A percentile compares a stretch with the other conserved stretches of the same genome.
These are phyloP conservation scores for Pythium brassicae DNA, from an alignment of 352 stramenopile species.

Conservation along the genomic window DNA sequence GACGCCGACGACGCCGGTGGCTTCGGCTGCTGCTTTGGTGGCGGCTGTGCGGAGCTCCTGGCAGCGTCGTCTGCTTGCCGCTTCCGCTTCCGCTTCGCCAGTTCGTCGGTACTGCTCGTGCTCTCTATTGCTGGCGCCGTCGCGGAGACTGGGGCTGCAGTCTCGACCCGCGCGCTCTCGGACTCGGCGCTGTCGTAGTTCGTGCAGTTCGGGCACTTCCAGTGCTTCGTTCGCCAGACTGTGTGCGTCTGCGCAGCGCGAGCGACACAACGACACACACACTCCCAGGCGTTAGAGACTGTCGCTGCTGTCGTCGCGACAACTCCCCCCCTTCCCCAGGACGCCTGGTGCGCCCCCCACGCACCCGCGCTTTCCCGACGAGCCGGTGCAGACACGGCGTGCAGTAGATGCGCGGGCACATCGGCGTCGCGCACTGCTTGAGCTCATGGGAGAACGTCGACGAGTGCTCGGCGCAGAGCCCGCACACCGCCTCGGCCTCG, in stretches of 20 bases:
- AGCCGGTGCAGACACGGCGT: constrained; percentile 52
- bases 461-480: constrained; percentile 32
- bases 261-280: neutral
- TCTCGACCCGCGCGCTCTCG: neutral
- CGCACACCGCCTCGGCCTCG: constrained; percentile 29
- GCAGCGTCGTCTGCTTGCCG: constrained; percentile 19
- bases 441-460: neutral
- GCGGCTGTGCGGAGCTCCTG: neutral
- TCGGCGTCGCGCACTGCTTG: constrained; percentile 8
- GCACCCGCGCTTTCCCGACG: constrained; percentile 45
- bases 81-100: constrained; percentile 31
- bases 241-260: constrained; percentile 25
- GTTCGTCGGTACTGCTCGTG: constrained; percentile 2
- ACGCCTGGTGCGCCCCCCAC: too few species aligned
- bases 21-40: constrained; percentile 19
- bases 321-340: too few species aligned
- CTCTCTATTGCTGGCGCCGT: neutral
- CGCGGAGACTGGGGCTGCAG: neutral
- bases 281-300: neutral
- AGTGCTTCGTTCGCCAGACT: constrained; percentile 50
- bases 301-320: too few species aligned
- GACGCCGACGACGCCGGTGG: constrained; percentile 3
- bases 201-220: constrained; percentile 65
- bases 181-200: constrained; percentile 12
- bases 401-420: constrained; percentile 55